Base-by-base conservation (phyloP, 257 asterid species). In the Penstemon barbatus region DNA sequence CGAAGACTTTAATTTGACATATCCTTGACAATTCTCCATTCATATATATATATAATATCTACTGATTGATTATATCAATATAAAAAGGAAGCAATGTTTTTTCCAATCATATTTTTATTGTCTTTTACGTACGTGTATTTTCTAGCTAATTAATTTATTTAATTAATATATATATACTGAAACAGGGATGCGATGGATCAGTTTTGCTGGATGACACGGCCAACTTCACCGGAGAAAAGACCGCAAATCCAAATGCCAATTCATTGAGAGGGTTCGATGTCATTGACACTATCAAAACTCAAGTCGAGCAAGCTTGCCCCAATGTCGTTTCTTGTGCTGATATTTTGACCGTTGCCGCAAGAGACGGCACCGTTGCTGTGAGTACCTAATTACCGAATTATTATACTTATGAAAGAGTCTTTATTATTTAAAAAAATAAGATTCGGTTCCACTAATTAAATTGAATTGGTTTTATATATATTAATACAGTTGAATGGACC, bases 151-250 rank as follows among this genome's bases (percentile, higher is more conserved):
- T 25, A 25, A 25, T 25, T 25, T 25, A 25, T 36, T 57, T 57
- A 39, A 10, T 57, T 8, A 33, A 57, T 37, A 11, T 11, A 57
- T 37, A 11, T 11, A 19, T 8, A 58, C 46, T 49, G 61, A 7
- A 61, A 54, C 81, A 89, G 96, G 96, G 96, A 1, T 89, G 96
- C 66, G 96, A 89, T 38, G 97, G 85, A 13, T 90, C 97, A 0
- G 85, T 90, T 59, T 55, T 89, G 61, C 81, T 89, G 33, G 93
- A 82, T 37, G 91, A 90, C 79, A 84, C 85, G 0, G 73, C 89
- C 3, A 84, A 18, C 53, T 84, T 87, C 56, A 85, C 95, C 0
- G 97, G 97, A 8, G 97, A 90, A 48, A 62, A 90, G 69, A 77
- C 74, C 0, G 97, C 97, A 0, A 82, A 50, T 8, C 93, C 95